Evolutionary conservation across 768 basidiomycete species (phyloP).

Genomic region (Russula brevipes): DNA sequence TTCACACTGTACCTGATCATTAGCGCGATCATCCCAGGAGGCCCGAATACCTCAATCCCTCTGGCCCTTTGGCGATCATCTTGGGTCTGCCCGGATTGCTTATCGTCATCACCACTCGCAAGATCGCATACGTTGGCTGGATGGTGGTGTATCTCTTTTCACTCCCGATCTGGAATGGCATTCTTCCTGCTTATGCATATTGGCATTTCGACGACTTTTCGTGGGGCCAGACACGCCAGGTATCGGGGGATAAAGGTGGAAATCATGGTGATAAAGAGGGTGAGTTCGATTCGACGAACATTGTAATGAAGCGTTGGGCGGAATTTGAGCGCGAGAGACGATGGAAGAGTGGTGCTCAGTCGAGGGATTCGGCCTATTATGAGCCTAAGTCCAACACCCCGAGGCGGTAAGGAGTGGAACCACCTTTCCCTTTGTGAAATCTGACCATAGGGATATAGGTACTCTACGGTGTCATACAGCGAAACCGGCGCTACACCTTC

Average conservation of each 20-base stretch:
- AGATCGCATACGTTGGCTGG: conserved; percentile 94
- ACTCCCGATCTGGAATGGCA: conserved; percentile 94
- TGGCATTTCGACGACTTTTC: conserved; percentile 99
- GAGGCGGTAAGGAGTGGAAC: conserved; percentile 50
- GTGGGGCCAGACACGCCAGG: conserved; percentile 91
- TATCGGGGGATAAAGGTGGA: conserved; percentile 48
- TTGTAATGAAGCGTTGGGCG: conserved; percentile 98
- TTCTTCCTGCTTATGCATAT: conserved; percentile 93
- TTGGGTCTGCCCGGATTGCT: conserved; percentile 93
- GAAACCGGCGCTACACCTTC: conserved; percentile 59
- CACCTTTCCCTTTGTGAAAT: conserved; percentile 5
- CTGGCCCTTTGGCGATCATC: conserved; percentile 91
- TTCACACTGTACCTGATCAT: conserved; percentile 96
- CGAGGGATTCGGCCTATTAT: conserved; percentile 70
- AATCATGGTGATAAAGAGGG: conserved; percentile 92
- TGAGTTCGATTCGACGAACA: conserved; percentile 92
- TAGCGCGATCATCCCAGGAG: conserved; percentile 76
- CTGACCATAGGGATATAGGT: conserved; percentile 46
- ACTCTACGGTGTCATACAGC: conserved; percentile 73
- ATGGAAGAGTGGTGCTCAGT: conserved; percentile 84
- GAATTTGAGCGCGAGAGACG: conserved; percentile 95
- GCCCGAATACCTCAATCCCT: conserved; percentile 76
- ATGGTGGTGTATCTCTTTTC: conserved; percentile 92
- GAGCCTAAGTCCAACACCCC: conserved; percentile 45
- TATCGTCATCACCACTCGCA: conserved; percentile 93